phyloP scores from a whole-genome alignment of 163 green algal species.

The Prototheca cutis region DNA sequence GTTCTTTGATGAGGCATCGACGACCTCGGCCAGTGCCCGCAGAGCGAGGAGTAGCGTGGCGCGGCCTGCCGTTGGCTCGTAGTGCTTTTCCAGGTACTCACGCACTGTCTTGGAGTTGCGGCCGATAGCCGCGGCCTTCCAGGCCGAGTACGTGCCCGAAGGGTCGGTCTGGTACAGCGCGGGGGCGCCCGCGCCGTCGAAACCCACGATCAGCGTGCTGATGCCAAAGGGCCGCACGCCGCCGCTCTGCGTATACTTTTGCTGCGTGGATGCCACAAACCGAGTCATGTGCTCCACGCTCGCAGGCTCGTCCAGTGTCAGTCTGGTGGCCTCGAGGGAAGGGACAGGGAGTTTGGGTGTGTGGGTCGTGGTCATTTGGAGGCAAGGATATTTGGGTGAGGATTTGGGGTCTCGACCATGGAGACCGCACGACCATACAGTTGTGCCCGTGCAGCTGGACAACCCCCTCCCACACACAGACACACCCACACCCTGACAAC shows the following conservation, averaged over 20 bases:
- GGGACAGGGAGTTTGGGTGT: background rate
- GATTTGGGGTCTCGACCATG: no score
- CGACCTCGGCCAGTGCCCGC: conserved; percentile 84
- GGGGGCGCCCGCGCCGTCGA: conserved; percentile 60
- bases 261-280: conserved; percentile 88
- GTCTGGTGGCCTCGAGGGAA: conserved; percentile 7
- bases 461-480: background rate
- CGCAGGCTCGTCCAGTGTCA: conserved; percentile 91
- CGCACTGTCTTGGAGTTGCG: conserved; percentile 92
- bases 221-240: conserved; percentile 97
- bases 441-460: no score
- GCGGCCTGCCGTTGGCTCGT: conserved; percentile 53
- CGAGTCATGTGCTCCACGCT: conserved; percentile 93
- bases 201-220: conserved; percentile 91
- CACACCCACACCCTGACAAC: no score
- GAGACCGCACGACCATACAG: no score
- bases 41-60: conserved; percentile 88
- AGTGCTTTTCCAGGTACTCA: conserved; percentile 99
- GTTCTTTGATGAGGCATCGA: conserved; percentile 89
- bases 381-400: no score
- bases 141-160: conserved; percentile 87
- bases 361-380: background rate
- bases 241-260: conserved; percentile 96
- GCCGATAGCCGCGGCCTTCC: conserved; percentile 96
- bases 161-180: conserved; percentile 94